phyloP scores from a whole-genome alignment of 2,329 filamentous ascomycete species.

The Fusarium begoniae region DNA sequence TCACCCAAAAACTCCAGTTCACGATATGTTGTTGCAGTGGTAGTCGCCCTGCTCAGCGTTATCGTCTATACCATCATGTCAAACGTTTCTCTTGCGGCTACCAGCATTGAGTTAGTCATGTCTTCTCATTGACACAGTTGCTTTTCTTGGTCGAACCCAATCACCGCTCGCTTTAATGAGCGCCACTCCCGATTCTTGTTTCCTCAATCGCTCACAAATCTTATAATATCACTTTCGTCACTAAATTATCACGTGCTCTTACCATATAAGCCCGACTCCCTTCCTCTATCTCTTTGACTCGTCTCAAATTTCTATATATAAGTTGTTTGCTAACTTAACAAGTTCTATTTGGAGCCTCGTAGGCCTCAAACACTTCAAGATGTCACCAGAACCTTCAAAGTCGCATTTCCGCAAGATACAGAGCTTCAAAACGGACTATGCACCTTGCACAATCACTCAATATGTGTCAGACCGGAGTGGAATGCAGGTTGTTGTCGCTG shows the following conservation, averaged over 20 bases:
- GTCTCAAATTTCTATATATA: neutral
- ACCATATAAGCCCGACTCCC: neutral
- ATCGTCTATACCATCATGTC: conserved; percentile 12
- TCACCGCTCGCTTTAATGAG: neutral
- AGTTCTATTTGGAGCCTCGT: conserved; percentile 34
- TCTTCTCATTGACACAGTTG: neutral
- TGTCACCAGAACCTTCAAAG: conserved; percentile 62
- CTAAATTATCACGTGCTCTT: neutral
- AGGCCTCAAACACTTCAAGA: conserved; percentile 46
- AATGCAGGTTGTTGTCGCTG: conserved; percentile 92
- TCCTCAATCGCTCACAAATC: neutral
- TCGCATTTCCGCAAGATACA: conserved; percentile 84
- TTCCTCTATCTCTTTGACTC: neutral
- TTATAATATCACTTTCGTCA: neutral
- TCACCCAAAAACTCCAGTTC: conserved; percentile 4
- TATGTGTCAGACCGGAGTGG: conserved; percentile 96
- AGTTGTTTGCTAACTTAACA: conserved; percentile 18
- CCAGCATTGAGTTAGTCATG: conserved; percentile 23
- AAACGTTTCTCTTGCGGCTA: neutral
- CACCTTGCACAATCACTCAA: conserved; percentile 86
- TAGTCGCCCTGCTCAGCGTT: conserved; percentile 38
- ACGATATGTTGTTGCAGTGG: conserved; percentile 28
- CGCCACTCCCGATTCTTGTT: neutral
- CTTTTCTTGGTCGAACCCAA: neutral
- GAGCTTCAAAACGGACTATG: conserved; percentile 89